Conservation (phyloP, 2,329 filamentous ascomycete species). For the Diaporthe ilicicola region DNA sequence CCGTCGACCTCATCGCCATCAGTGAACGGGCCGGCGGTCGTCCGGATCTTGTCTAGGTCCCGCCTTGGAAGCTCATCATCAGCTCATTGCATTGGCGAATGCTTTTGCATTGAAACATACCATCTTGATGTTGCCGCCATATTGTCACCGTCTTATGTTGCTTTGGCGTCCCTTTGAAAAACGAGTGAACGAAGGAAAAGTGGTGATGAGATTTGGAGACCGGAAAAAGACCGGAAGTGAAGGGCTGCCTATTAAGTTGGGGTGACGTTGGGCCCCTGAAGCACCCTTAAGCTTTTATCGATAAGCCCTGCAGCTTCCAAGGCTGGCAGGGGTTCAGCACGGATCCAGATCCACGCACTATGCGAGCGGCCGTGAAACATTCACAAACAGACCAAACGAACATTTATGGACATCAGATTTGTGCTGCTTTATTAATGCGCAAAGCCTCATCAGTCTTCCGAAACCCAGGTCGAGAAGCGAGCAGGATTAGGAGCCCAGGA, state of each 20-base stretch:
- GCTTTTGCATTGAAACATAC: slow-evolving; percentile 36
- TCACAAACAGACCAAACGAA: background rate
- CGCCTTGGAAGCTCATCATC: slow-evolving; percentile 63
- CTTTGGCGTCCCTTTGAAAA: background rate
- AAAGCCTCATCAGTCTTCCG: background rate
- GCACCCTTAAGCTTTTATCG: slow-evolving; percentile 29
- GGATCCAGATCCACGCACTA: background rate
- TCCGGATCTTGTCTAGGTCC: slow-evolving; percentile 83
- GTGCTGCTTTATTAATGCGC: no score
- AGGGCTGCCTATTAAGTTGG: background rate
- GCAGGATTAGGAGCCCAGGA: background rate
- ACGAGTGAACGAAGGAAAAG: background rate
- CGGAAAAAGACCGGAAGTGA: background rate
- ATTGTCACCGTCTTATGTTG: background rate
- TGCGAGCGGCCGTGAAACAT: background rate
- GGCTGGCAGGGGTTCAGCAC: background rate
- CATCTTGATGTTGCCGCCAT: slow-evolving; percentile 42
- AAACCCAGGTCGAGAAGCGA: background rate
- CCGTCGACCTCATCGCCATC: slow-evolving; percentile 66
- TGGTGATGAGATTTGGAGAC: no score
- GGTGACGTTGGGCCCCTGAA: slow-evolving; percentile 21
- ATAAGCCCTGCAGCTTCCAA: slow-evolving; percentile 24
- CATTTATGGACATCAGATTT: background rate
- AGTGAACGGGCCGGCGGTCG: slow-evolving; percentile 81
- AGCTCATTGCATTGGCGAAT: background rate